Evolutionary conservation across 805 yeast species (phyloP).

Genomic region (Saturnispora ahearnii): DNA sequence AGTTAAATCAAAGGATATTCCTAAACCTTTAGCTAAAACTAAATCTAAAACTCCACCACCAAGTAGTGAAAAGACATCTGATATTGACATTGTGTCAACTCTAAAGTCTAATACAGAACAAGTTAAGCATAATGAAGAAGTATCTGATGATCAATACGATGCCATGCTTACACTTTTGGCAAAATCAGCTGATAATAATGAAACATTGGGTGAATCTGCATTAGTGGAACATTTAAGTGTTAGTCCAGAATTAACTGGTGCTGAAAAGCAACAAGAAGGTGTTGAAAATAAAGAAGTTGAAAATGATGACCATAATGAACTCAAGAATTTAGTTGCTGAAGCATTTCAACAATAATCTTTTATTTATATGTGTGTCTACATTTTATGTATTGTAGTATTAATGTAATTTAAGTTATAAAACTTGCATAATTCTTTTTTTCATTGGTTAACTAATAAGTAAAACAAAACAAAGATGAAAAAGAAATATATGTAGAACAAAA

Average conservation of each 20-base stretch:
- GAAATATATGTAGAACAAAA: neutral
- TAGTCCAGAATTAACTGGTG: constrained; percentile 3
- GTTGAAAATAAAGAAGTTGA: constrained; percentile 6
- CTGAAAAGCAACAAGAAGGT: neutral
- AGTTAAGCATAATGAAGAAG: constrained; percentile 16
- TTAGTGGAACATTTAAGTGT: constrained; percentile 20
- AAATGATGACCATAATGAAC: constrained; percentile 22
- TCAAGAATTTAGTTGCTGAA: constrained; percentile 28
- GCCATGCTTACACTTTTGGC: constrained; percentile 16
- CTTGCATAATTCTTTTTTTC: neutral
- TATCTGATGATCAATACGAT: constrained; percentile 13
- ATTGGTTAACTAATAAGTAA: neutral
- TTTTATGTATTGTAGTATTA: constrained; percentile 11
- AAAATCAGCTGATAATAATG: constrained; percentile 10
- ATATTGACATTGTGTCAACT: neutral
- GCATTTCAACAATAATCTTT: constrained; percentile 21
- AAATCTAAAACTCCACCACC: constrained; percentile 1
- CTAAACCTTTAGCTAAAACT: neutral
- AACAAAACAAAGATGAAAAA: neutral
- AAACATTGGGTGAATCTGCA: constrained; percentile 8
- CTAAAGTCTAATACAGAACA: neutral
- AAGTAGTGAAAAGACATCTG: neutral
- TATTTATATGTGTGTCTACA: constrained; percentile 4
- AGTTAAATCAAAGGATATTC: neutral
- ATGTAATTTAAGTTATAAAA: neutral